Percentiles rank a stretch among this genome's conserved stretches.
Evolutionary conservation across 169 alveolate genomes (phyloP).

Genomic region (Besnoitia besnoiti): DNA sequence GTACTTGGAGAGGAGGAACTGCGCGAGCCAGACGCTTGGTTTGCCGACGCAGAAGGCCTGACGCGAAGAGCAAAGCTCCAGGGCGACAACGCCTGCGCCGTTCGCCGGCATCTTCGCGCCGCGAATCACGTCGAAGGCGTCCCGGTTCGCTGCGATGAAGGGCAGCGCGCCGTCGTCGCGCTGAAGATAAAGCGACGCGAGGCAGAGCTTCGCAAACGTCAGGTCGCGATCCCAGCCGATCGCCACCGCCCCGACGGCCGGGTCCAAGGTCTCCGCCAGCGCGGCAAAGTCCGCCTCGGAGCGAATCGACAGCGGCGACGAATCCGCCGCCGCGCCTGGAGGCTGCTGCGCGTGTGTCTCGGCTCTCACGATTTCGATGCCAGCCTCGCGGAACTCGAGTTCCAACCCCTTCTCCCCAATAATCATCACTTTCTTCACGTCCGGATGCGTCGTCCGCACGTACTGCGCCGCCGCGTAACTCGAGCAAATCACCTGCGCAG

Average conservation of each 20-base stretch:
- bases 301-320: background rate
- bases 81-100: constrained; percentile 21
- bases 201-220: background rate
- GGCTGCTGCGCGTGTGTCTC: background rate
- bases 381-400: constrained; percentile 22
- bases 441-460: constrained; percentile 14
- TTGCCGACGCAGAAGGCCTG: constrained; percentile 39
- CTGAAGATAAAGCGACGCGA: constrained; percentile 43
- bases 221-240: constrained; percentile 47
- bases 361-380: background rate
- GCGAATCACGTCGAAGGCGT: background rate
- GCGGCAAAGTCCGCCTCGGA: background rate
- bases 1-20: background rate
- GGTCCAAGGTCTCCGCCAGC: background rate
- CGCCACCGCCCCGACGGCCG: constrained; percentile 26
- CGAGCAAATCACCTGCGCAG: constrained; percentile 2
- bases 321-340: background rate
- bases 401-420: constrained; percentile 27
- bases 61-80: background rate
- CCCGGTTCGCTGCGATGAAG: constrained; percentile 43
- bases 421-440: background rate
- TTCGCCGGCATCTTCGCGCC: constrained; percentile 33
- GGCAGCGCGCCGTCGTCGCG: constrained; percentile 2
- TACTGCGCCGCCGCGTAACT: constrained; percentile 42
- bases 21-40: constrained; percentile 23